phyloP scores from a whole-genome alignment of 73 alveolate genomes.

The Effrenium voratum region DNA sequence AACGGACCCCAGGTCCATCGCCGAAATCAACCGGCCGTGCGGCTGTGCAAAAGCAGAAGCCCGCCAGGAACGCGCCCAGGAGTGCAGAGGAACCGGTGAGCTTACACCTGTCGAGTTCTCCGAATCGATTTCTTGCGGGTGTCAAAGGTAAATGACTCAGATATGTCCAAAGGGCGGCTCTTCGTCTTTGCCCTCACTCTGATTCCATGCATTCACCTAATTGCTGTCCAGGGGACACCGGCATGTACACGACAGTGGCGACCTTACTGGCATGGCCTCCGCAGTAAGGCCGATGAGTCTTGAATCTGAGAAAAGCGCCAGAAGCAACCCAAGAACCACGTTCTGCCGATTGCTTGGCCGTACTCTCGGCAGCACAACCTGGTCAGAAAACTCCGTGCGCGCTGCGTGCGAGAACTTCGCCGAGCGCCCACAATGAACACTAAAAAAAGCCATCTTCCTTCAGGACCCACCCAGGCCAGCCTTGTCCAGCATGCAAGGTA shows the following conservation, averaged over 20 bases:
- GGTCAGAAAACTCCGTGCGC: not conserved
- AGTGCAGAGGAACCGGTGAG: conserved; percentile 76
- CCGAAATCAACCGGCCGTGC: not conserved
- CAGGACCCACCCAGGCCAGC: not conserved
- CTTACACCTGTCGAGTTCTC: conserved; percentile 87
- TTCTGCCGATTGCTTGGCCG: conserved; percentile 49
- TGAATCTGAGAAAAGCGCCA: not conserved
- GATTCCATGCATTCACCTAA: too few relatives aligned
- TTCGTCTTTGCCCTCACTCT: too few relatives aligned
- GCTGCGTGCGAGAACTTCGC: too few relatives aligned
- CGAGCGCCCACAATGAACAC: too few relatives aligned
- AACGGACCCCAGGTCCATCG: too few relatives aligned
- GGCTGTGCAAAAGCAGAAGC: conserved; percentile 80
- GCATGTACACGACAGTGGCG: conserved; percentile 80
- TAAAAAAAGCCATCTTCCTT: too few relatives aligned
- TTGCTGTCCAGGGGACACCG: conserved; percentile 56
- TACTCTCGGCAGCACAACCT: conserved; percentile 83
- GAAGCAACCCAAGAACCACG: conserved; percentile 54
- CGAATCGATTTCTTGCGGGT: too few relatives aligned
- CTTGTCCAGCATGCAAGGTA: conserved; percentile 85
- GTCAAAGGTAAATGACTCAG: too few relatives aligned
- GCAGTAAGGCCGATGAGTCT: too few relatives aligned
- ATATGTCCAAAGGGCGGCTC: too few relatives aligned
- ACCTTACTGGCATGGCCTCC: too few relatives aligned
- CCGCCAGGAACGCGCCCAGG: conserved; percentile 83